These are phyloP conservation scores for Fusarium chaquense DNA, from an alignment of 2,329 filamentous ascomycete genomes.

Conservation along the genomic window DNA sequence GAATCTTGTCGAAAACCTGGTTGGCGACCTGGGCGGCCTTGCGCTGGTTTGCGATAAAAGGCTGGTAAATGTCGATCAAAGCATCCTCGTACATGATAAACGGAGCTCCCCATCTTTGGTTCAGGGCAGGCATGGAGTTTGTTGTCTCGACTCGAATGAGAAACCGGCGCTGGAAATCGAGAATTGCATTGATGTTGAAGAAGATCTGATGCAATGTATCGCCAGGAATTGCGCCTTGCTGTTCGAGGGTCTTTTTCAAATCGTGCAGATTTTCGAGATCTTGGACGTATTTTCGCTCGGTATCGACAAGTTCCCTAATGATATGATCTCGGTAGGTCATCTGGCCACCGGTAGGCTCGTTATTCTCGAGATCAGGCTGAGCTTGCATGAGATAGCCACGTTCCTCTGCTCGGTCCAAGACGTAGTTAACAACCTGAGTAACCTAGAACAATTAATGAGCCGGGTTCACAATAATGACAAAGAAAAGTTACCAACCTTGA, in stretches of 20 bases:
- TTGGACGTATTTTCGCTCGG: slow-evolving; percentile 97
- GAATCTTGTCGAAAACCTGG: slow-evolving; percentile 88
- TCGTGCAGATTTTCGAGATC: slow-evolving; percentile 95
- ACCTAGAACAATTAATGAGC: slow-evolving; percentile 60
- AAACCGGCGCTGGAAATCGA: slow-evolving; percentile 96
- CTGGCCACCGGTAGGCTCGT: slow-evolving; percentile 70
- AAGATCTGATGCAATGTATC: slow-evolving; percentile 96
- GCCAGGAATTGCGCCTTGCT: slow-evolving; percentile 87
- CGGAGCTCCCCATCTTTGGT: slow-evolving; percentile 94
- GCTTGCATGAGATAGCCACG: slow-evolving; percentile 77
- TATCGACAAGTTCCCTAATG: slow-evolving; percentile 90
- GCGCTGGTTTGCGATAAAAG: slow-evolving; percentile 96
- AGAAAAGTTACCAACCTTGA: slow-evolving; percentile 73
- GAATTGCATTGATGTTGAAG: slow-evolving; percentile 91
- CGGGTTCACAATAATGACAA: not conserved
- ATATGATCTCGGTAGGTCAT: slow-evolving; percentile 86
- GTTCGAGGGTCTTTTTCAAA: slow-evolving; percentile 89
- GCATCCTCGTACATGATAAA: slow-evolving; percentile 87
- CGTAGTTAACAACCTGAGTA: slow-evolving; percentile 89
- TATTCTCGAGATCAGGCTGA: slow-evolving; percentile 67
- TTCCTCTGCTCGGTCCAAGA: slow-evolving; percentile 86
- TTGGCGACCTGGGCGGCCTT: slow-evolving; percentile 89
- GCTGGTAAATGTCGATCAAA: slow-evolving; percentile 88
- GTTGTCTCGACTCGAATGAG: slow-evolving; percentile 96
- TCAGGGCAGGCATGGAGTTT: slow-evolving; percentile 80